Base-by-base conservation (phyloP, 2,329 filamentous ascomycete genomes). In the Xylaria arbuscula region DNA sequence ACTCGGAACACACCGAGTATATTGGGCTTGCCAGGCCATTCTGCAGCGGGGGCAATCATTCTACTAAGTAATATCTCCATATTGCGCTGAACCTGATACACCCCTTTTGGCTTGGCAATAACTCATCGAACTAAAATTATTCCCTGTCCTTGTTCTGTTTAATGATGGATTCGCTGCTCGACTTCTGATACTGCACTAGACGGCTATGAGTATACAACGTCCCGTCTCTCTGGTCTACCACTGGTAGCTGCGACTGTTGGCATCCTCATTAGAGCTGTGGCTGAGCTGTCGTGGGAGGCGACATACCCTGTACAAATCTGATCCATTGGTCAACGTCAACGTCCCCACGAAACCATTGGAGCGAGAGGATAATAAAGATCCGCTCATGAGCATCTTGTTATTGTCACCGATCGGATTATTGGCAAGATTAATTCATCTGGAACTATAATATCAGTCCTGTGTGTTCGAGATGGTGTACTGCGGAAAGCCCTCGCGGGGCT, bases 401-500 rank as follows among this genome's bases (percentile, higher is more conserved):
- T 40, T 19, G 22, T 17, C 15, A n/a, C 51, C 28, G 34, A 32
- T 36, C 10, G 36, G 40, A 24, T 28, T 32, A 34, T 55, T 42
- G n/a, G 48, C 54, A 28, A 62, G 47, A 17, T n/a, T 17, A 50
- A 17, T 22, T 28, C 8, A 22, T 34, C 28, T 47, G n/a, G 19
- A 13, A n/a, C 17, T 45, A 45, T 47, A 59, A 7, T 32, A 47
- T 6, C 15, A 51, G 45, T 38, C n/a, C 15, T 48, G 17, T 8
- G 8, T 40, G 15, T 54, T 59, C 78, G 80, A 67, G 71, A 90
- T 90, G 88, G 88, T 90, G 13, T 90, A 90, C 74, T 89, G 87
- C 69, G 89, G 89, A 50, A 90, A 89, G 80, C 87, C 89, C 75
- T 90, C 88, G 0, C 82, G 84, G 80, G 91, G 90, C 74, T 93